Evolutionary conservation across 805 yeast genomes (phyloP).

Genomic region (Pichia californica): DNA sequence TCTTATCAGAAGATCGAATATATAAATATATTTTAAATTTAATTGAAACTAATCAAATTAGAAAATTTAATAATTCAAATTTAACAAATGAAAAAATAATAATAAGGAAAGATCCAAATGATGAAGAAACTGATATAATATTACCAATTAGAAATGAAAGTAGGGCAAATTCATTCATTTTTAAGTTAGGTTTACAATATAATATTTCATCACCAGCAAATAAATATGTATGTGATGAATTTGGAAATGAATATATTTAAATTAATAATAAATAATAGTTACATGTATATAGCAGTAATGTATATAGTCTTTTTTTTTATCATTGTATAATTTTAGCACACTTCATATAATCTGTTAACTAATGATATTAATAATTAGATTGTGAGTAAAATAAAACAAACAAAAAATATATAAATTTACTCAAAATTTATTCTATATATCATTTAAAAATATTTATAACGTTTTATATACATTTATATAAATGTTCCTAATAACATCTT

Average conservation of each 20-base stretch:
- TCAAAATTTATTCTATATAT: too few relatives aligned
- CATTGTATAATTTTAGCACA: too few relatives aligned
- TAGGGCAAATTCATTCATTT: conserved; percentile 4
- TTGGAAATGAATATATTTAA: too few relatives aligned
- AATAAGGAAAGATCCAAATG: not conserved
- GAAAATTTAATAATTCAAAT: not conserved
- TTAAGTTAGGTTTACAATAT: not conserved
- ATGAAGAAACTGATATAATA: not conserved
- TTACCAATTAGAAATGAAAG: conserved; percentile 1
- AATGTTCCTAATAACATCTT: too few relatives aligned
- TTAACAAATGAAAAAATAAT: not conserved
- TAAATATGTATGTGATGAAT: not conserved
- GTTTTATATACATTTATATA: too few relatives aligned
- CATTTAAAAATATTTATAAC: too few relatives aligned
- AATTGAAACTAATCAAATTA: not conserved
- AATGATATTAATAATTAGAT: too few relatives aligned
- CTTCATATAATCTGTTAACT: too few relatives aligned
- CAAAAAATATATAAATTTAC: too few relatives aligned
- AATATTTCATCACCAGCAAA: conserved; percentile 2
- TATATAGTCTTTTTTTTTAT: too few relatives aligned
- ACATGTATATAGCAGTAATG: too few relatives aligned
- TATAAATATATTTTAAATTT: conserved; percentile 1
- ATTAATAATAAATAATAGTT: not conserved
- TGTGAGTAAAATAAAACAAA: too few relatives aligned
- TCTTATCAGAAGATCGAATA: conserved; percentile 5